phyloP scores from a whole-genome alignment of 2,329 filamentous ascomycete genomes.

The Stachybotrys elegans region DNA sequence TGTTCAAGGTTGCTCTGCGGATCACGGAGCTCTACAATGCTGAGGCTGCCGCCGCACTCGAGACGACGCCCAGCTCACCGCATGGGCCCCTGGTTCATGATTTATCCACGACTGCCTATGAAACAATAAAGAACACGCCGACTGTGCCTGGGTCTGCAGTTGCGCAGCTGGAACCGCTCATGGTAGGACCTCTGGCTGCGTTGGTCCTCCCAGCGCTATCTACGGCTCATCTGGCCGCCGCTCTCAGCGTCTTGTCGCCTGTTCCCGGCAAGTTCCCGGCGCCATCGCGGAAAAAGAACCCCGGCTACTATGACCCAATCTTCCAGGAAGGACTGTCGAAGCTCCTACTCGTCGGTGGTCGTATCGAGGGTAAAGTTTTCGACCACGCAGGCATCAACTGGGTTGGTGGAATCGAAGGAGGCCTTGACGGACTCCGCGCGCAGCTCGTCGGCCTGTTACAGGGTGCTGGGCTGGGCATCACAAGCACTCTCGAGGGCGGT shows the following conservation, averaged over 20 bases:
- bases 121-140: slow-evolving; percentile 35
- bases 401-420: slow-evolving; percentile 72
- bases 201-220: slow-evolving; percentile 79
- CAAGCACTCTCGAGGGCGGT: slow-evolving; percentile 72
- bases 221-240: slow-evolving; percentile 77
- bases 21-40: slow-evolving; percentile 79
- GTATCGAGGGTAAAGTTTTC: slow-evolving; percentile 81
- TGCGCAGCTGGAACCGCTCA: slow-evolving; percentile 63
- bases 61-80: slow-evolving; percentile 22
- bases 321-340: slow-evolving; percentile 84
- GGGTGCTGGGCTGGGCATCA: slow-evolving; percentile 71
- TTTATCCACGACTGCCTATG: slow-evolving; percentile 48
- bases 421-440: slow-evolving; percentile 72
- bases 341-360: slow-evolving; percentile 77
- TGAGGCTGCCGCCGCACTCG: slow-evolving; percentile 27
- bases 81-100: slow-evolving; percentile 40
- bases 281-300: slow-evolving; percentile 69
- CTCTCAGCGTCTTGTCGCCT: slow-evolving; percentile 72
- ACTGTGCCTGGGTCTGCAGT: slow-evolving; percentile 37
- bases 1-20: slow-evolving; percentile 79
- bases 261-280: slow-evolving; percentile 68
- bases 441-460: slow-evolving; percentile 80
- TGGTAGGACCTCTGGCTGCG: slow-evolving; percentile 76
- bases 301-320: slow-evolving; percentile 72
- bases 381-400: slow-evolving; percentile 64